Base-by-base conservation (phyloP, 1,139 yeast species). In the Pichia kudriavzevii region DNA sequence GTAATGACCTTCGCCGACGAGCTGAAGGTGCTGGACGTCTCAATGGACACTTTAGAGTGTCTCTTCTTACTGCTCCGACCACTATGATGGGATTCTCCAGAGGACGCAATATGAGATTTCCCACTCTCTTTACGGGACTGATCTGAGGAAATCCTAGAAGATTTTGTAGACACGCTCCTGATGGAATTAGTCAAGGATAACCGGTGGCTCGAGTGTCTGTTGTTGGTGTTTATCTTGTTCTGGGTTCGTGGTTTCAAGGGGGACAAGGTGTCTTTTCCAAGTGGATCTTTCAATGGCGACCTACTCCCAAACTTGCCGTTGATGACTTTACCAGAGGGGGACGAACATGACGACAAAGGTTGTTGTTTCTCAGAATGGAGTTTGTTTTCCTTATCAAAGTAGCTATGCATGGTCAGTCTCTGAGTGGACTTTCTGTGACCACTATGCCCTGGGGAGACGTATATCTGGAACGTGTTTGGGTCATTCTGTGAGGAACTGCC, bases 381-480 rank as follows among this genome's bases (percentile, higher is more conserved):
- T 21, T 24, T 30, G 24, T 38, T 35, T 20, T 38, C 39, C 10
- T 38, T 38, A 22, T 39, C 39, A 12, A 39, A 39, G 18, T 30
- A 39, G 15, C 39, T 35, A 17, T 39, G 42, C 42, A 39, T 39
- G n/a, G 38, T 39, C 26, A 39, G 18, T 16, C 37, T 30, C 10
- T 30, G 15, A 4, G 24, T 11, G 3, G 18, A 20, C 21, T 22
- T 33, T 17, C 6, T 4, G n/a, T n/a, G 30, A 10, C 7, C 7
- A 7, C 26, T 12, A n/a, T 24, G 16, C 7, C 15, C 15, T n/a
- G 32, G 23, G 14, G 35, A 26, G 5, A 33, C n/a, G 7, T 23
- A 23, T 12, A 22, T 29, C n/a, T 29, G 26, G 9, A 29, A 32
- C 4, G 21, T 7, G 31, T 7, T 12, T 19, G 23, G 4, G 24